These are phyloP conservation scores for Symbiodinium pilosum DNA, from an alignment of 73 alveolate species.

Conservation along the genomic window DNA sequence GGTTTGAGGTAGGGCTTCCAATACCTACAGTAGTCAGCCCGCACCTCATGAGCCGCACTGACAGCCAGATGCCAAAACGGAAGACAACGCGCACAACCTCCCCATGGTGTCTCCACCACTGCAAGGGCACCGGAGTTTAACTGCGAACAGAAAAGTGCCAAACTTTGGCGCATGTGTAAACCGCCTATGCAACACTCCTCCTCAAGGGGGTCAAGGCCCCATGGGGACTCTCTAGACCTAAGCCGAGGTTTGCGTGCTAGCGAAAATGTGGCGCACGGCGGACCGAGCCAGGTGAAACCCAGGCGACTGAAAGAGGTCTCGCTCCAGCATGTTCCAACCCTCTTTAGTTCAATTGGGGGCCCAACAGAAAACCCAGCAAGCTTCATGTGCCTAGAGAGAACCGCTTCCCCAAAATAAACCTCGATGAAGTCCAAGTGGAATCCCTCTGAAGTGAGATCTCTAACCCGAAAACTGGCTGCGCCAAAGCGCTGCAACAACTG, in stretches of 20 bases:
- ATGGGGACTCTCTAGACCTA: background rate
- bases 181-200: background rate
- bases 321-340: background rate
- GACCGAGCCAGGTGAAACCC: background rate
- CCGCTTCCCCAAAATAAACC: background rate
- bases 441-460: no score
- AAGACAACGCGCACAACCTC: background rate
- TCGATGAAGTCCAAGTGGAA: slow-evolving; percentile 3
- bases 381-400: background rate
- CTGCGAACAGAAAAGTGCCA: background rate
- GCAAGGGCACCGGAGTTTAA: background rate
- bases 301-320: background rate
- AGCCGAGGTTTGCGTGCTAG: background rate
- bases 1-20: background rate
- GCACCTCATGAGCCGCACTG: background rate
- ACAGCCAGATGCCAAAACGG: background rate
- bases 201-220: background rate
- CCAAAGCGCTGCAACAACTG: background rate
- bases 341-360: background rate
- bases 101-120: background rate
- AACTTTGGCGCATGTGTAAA: background rate
- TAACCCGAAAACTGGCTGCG: background rate
- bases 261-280: background rate
- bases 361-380: background rate
- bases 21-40: background rate